Evolutionary conservation across 2,329 filamentous ascomycete species (phyloP), one percentile per base, ranked within the genome.

Genomic region (Aspergillus aculeatinus): DNA sequence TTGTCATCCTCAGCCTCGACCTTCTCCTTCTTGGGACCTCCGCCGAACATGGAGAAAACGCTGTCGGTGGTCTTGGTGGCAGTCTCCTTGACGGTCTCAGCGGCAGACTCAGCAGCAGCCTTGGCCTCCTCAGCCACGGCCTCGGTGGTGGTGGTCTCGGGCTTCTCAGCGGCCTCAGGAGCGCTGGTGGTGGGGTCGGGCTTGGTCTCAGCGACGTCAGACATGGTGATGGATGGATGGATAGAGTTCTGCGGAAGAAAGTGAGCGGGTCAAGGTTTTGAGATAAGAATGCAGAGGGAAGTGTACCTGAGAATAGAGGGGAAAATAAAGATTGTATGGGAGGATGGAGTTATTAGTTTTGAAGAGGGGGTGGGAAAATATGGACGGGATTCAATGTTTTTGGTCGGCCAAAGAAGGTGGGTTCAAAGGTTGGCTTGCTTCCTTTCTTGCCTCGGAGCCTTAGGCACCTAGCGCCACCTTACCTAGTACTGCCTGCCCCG

Each of bases 11-110:
- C 80, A 33, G 71, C 82, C 61, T 91, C 89, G 64, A 88, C 87
- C 85, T 92, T 93, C 82, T 95, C 91, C 84, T 96, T 98, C 87
- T 96, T 96, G 62, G 91, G 91, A 64, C 95, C 95, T 65, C 95
- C 95, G 70, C 95, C 95, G 75, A 99, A 99, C 95, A 99, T 98
- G 79, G 91, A 94, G 83, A 98, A 98, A 66, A 98, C 91, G 63
- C 77, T 85, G 70, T 82, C 80, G 60, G 72, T 73, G 35, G 81
- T 79, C 63, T 77, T 77, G 50, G 71, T 69, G 55, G 75, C 72
- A 52, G 77, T 74, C 58, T 76, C 68, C 39, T 75, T 68, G 49
- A 73, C 75, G 55, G 74, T 74, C 48, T 72, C 71, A 51, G 70
- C 70, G 16, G 73, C 76, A 48, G 74, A 63, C 57, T 72, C 70